Conservation (phyloP, 176 grass and related monocot species). For the Alloteropsis semialata region DNA sequence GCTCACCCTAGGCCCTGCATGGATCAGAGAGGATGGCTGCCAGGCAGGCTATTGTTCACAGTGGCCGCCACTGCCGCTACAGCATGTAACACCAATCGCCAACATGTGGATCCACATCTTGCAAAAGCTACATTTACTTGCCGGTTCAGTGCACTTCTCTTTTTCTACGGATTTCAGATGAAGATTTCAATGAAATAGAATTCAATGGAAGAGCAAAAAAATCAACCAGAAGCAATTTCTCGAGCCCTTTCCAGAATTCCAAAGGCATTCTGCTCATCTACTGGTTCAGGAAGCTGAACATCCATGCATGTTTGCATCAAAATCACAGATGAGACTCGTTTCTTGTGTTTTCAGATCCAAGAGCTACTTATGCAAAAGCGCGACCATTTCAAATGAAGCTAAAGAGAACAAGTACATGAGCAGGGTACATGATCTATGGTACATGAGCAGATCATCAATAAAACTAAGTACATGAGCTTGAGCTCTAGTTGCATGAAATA, state of each 20-base stretch:
- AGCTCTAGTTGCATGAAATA: neutral
- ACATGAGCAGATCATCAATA: neutral
- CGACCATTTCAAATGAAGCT: neutral
- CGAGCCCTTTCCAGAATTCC: neutral
- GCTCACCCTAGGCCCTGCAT: neutral
- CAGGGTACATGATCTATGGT: neutral
- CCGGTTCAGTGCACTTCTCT: too few relatives aligned
- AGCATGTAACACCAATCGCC: neutral
- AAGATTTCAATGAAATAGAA: neutral
- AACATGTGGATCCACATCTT: neutral
- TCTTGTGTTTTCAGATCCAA: neutral
- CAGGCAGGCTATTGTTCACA: neutral
- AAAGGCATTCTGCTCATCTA: neutral
- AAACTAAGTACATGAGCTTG: neutral
- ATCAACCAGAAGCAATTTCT: neutral
- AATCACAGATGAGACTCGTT: neutral
- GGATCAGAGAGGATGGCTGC: neutral
- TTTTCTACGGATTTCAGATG: neutral
- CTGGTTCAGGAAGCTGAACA: neutral
- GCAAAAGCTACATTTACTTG: neutral
- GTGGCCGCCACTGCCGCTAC: neutral
- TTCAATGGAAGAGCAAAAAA: neutral
- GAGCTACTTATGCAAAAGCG: neutral
- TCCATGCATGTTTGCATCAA: conserved; percentile 8
- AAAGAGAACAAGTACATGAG: neutral